Conservation (phyloP, 345 rosid genomes). For the Heritiera littoralis region DNA sequence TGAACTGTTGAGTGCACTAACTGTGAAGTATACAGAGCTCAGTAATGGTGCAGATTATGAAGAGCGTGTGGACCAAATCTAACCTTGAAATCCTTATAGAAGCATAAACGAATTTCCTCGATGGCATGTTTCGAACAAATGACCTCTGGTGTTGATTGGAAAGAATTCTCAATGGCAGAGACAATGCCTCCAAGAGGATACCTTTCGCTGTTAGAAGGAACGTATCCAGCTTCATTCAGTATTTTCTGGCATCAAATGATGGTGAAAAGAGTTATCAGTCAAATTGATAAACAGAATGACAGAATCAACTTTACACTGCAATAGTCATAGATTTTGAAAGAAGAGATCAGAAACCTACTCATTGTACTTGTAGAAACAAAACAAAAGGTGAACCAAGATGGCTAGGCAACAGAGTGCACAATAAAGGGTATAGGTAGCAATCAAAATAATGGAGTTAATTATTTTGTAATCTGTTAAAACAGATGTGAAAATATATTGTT, state of each 20-base stretch:
- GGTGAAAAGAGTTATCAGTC: slow-evolving; percentile 16
- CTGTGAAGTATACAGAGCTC: neutral
- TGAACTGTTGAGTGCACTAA: neutral
- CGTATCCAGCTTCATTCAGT: slow-evolving; percentile 80
- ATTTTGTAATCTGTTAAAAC: neutral
- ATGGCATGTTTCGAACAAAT: slow-evolving; percentile 68
- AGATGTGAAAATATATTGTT: neutral
- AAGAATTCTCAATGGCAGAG: slow-evolving; percentile 85
- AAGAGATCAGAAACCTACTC: neutral
- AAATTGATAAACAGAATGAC: neutral
- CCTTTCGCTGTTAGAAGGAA: slow-evolving; percentile 81
- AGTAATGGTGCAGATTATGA: neutral
- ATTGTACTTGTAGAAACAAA: neutral
- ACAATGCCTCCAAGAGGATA: slow-evolving; percentile 91
- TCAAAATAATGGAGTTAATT: neutral
- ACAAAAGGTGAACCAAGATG: neutral
- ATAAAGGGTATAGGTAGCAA: neutral
- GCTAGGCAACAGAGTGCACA: neutral
- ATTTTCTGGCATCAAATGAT: slow-evolving; percentile 53
- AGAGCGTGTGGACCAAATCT: slow-evolving; percentile 19
- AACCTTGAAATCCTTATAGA: slow-evolving; percentile 87
- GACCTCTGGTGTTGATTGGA: slow-evolving; percentile 67
- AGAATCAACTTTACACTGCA: slow-evolving; percentile 1
- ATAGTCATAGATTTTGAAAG: neutral
- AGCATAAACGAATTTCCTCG: slow-evolving; percentile 77